Evolutionary conservation across 225 moss, liverwort and hornwort genomes (phyloP).

Genomic region (Climacium dendroides): DNA sequence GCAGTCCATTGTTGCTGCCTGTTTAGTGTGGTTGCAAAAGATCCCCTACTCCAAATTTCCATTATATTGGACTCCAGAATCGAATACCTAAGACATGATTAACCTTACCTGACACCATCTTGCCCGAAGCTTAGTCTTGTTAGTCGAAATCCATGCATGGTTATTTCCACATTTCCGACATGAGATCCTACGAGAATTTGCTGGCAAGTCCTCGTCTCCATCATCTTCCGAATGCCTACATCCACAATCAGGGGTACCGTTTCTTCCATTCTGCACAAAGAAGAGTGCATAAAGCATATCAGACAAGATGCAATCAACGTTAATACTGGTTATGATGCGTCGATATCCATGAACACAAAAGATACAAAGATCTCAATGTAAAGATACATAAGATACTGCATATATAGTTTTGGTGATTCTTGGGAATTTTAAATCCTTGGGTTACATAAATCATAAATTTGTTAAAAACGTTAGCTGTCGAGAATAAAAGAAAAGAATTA

Average conservation of each 20-base stretch:
- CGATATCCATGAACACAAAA: not conserved
- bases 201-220: conserved; percentile 63
- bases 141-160: conserved; percentile 77
- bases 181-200: conserved; percentile 74
- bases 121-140: conserved; percentile 76
- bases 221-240: conserved; percentile 87
- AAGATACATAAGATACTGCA: not conserved
- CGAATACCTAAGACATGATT: not conserved
- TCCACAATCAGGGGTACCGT: conserved; percentile 82
- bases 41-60: not conserved
- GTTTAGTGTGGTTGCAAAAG: not conserved
- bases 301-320: not conserved
- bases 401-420: not conserved
- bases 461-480: not conserved
- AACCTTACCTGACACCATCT: conserved; percentile 86
- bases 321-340: not conserved
- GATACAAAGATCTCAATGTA: not conserved
- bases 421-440: not conserved
- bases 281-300: not conserved
- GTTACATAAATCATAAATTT: not conserved
- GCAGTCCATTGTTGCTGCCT: not conserved
- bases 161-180: conserved; percentile 84
- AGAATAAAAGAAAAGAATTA: not conserved
- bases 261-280: conserved; percentile 55
- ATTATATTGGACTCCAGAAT: not conserved